Percentiles rank a stretch among this genome's conserved stretches.
phyloP scores from a whole-genome alignment of 176 grass and related monocot genomes.

The Hordeum marinum region DNA sequence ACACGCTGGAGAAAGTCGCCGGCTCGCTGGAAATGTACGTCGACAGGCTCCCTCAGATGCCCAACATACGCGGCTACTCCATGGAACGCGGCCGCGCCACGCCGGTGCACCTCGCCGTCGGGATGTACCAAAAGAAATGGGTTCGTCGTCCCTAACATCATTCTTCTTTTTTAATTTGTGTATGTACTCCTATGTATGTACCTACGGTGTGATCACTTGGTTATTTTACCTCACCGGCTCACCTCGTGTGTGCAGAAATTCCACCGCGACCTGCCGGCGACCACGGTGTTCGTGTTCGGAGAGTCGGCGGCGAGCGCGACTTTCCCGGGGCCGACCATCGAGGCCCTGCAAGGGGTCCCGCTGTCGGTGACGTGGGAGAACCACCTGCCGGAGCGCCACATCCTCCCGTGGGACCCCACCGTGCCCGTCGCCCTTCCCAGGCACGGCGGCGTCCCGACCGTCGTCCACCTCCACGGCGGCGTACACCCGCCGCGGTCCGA shows the following conservation, averaged over 20 bases:
- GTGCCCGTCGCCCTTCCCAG: constrained; percentile 44
- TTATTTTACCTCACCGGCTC: background rate
- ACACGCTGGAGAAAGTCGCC: constrained; percentile 39
- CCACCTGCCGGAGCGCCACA: constrained; percentile 51
- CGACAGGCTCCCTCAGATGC: constrained; percentile 63
- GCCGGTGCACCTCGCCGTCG: constrained; percentile 47
- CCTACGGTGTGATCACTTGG: too few relatives aligned
- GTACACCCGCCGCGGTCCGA: constrained; percentile 50
- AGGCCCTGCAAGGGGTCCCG: constrained; percentile 47
- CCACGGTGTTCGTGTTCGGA: constrained; percentile 67
- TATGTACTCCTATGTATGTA: too few relatives aligned
- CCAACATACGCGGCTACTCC: constrained; percentile 59
- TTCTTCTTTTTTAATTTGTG: background rate
- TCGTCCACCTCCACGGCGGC: constrained; percentile 72
- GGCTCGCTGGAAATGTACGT: constrained; percentile 65
- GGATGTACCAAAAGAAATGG: constrained; percentile 81
- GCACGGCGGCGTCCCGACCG: constrained; percentile 60
- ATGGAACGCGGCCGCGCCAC: constrained; percentile 25
- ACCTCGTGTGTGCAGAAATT: constrained; percentile 43
- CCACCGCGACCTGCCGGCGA: constrained; percentile 66
- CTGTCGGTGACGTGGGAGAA: constrained; percentile 68
- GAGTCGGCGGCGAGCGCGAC: constrained; percentile 27
- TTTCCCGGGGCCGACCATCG: constrained; percentile 63
- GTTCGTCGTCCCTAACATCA: constrained; percentile 8
- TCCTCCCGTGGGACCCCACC: constrained; percentile 71